Conservation (phyloP, 495 filamentous ascomycete species). For the Aspergillus conjunctus region DNA sequence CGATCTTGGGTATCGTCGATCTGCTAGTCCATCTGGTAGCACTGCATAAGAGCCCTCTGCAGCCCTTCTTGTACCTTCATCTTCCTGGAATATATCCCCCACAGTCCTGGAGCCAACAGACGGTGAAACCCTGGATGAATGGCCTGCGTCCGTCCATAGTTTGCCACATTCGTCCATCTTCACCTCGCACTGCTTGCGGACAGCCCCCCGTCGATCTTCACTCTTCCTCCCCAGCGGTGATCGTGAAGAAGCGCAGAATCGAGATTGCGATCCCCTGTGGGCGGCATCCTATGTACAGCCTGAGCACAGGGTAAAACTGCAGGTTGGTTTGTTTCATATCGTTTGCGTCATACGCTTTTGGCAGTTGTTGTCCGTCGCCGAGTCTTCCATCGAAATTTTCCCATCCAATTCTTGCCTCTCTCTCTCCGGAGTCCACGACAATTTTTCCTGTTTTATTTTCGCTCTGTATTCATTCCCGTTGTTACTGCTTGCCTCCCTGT, state of each 20-base stretch:
- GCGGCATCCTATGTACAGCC: neutral
- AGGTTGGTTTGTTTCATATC: constrained; percentile 20
- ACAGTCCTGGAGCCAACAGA: neutral
- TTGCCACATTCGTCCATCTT: constrained; percentile 21
- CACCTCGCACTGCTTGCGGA: constrained; percentile 20
- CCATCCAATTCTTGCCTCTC: constrained; percentile 4
- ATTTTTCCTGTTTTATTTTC: neutral
- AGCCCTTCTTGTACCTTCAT: neutral
- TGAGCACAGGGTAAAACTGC: neutral
- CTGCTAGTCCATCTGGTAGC: constrained; percentile 3
- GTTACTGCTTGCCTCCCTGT: neutral
- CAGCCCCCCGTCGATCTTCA: constrained; percentile 15
- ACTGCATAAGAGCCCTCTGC: constrained; percentile 2
- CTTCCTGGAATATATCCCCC: neutral
- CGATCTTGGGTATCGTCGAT: neutral
- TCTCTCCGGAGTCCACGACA: constrained; percentile 5
- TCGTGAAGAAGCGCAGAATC: constrained; percentile 5
- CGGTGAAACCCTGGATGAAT: neutral
- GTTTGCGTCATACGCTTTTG: constrained; percentile 28
- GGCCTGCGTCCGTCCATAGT: constrained; percentile 7
- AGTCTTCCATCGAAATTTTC: neutral
- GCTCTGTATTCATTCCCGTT: neutral
- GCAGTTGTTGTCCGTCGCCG: neutral
- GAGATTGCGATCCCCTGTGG: neutral
- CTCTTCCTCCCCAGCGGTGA: neutral